Base-by-base conservation (phyloP, 2,329 filamentous ascomycete species). In the Hypoxylon sp. region DNA sequence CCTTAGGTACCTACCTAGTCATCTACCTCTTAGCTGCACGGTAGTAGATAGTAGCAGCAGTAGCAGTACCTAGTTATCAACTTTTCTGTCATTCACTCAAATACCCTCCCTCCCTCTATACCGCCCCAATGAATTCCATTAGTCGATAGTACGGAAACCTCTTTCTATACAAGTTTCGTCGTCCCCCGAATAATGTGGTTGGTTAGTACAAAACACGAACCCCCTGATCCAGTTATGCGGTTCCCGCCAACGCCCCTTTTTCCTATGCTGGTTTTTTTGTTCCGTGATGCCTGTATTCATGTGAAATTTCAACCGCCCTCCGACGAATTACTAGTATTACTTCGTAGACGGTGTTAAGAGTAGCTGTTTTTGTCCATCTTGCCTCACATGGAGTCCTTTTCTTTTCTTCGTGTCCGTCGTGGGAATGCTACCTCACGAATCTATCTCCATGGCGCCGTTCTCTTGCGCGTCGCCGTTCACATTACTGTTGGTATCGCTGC, bases 371-470 rank as follows among this genome's bases (percentile, higher is more conserved):
- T n/a, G 4, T 33, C 7, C 45, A 54, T 30, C 11, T 11, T n/a
- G 20, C 4, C 3, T 28, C 22, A 8, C 20, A 18, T 8, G 18
- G 9, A 2, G 6, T 33, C 32, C 9, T 11, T n/a, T 24, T 20
- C 48, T n/a, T n/a, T n/a, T n/a, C n/a, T n/a, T n/a, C n/a, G n/a
- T n/a, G 22, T 2, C 22, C 36, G 6, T 32, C 20, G 14, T 60
- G 20, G 22, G 16, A 26, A 36, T 69, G 16, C 36, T 69, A 46
- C 26, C 52, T 30, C 51, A 79, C 48, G 76, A 74, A 73, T 83
- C 80, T 65, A 85, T 77, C 12, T 77, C 80, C 81, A 86, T 84
- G 1, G 79, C 77, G 28, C 80, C 79, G 14, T 52, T 79, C 16
- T 40, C 36, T 40, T 40, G 36, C 69, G 26, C 45, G 4, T 49